Conservation (phyloP, 306 rosid species). For the Canavalia gladiata region DNA sequence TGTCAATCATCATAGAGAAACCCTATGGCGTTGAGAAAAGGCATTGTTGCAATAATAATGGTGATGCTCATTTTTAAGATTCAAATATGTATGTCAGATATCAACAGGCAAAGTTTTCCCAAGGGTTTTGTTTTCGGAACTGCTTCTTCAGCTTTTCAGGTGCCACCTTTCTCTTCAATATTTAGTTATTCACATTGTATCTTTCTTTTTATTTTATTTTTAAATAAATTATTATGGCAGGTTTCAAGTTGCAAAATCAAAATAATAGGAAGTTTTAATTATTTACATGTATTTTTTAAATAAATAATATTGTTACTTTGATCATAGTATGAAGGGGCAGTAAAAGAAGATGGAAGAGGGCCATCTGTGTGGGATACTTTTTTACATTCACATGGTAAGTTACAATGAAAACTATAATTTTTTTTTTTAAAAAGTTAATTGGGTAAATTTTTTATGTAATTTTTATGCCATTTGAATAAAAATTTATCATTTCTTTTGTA, state of each 20-base stretch:
- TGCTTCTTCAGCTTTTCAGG: conserved; percentile 93
- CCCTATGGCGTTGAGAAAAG: conserved; percentile 53
- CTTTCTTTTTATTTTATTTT: too few relatives aligned
- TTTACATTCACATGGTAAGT: conserved; percentile 68
- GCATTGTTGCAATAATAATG: conserved; percentile 33
- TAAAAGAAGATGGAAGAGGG: conserved; percentile 78
- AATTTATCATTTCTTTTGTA: neutral
- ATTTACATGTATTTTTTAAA: neutral
- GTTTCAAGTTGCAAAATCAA: neutral
- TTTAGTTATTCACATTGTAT: too few relatives aligned
- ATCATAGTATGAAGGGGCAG: conserved; percentile 86
- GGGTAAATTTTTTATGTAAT: neutral
- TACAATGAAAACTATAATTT: neutral
- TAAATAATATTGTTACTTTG: neutral
- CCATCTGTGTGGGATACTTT: conserved; percentile 83
- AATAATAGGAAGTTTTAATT: neutral
- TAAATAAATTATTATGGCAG: too few relatives aligned
- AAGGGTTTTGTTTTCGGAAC: conserved; percentile 86
- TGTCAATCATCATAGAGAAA: neutral
- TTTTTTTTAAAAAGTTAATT: neutral
- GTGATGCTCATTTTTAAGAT: conserved; percentile 41
- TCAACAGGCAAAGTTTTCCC: conserved; percentile 72
- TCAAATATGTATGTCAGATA: conserved; percentile 58
- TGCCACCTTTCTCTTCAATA: neutral
- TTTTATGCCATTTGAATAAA: neutral